Conservation (phyloP, 345 rosid species). For the Lepidium aucheri region DNA sequence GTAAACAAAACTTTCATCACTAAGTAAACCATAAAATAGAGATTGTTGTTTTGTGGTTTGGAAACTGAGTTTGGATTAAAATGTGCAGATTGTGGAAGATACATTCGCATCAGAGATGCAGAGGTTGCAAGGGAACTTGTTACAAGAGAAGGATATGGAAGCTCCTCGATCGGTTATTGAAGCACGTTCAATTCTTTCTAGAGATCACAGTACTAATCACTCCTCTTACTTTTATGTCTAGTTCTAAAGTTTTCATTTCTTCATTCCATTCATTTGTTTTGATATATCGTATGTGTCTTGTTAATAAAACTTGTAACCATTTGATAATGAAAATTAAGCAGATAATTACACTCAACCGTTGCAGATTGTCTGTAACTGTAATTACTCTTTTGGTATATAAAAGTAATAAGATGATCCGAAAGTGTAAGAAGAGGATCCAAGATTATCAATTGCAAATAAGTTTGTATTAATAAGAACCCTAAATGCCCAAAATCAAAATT, state of each 20-base stretch:
- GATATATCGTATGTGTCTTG: neutral
- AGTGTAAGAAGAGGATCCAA: no score
- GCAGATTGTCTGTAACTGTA: no score
- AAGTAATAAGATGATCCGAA: no score
- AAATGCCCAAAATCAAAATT: no score
- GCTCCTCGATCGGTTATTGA: slow-evolving; percentile 87
- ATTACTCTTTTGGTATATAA: no score
- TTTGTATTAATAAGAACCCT: no score
- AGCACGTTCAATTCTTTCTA: slow-evolving; percentile 93
- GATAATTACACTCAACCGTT: no score
- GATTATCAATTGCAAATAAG: no score
- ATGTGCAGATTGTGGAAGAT: slow-evolving; percentile 70
- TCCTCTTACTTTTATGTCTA: slow-evolving; percentile 67
- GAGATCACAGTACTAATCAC: slow-evolving; percentile 62
- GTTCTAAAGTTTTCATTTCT: neutral
- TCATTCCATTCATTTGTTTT: slow-evolving; percentile 5
- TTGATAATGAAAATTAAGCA: no score
- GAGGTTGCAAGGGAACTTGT: slow-evolving; percentile 66
- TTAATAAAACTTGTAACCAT: no score
- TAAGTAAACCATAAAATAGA: neutral
- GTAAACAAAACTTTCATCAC: slow-evolving; percentile 29
- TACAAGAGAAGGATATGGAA: slow-evolving; percentile 86
- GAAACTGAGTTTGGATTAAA: neutral
- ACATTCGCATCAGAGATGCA: slow-evolving; percentile 97
- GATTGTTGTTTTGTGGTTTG: neutral